A percentile compares a stretch with the other conserved stretches of the same genome.
These are phyloP conservation scores for Rhizoclosmatium globosum DNA, from an alignment of 192 early-diverging fungal genomes.

Conservation along the genomic window DNA sequence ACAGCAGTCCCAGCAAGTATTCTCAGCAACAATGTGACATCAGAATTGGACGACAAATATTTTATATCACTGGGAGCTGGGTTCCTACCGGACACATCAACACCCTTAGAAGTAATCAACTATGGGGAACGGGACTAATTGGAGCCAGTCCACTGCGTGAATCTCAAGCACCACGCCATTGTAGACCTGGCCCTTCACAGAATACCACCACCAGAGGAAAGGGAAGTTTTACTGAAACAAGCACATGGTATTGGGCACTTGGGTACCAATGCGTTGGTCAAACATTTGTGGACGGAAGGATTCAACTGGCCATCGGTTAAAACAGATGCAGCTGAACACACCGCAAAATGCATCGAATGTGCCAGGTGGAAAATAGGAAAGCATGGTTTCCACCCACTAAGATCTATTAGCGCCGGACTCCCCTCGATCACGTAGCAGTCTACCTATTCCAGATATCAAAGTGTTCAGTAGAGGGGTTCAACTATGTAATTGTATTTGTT, in stretches of 20 bases:
- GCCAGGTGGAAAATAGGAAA: constrained; percentile 4
- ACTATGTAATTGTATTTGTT: constrained; percentile 4
- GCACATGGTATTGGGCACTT: neutral
- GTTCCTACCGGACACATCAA: neutral
- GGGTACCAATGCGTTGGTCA: neutral
- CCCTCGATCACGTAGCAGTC: neutral
- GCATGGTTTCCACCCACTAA: neutral
- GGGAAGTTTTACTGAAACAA: neutral
- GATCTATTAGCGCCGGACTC: neutral
- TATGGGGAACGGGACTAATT: no score
- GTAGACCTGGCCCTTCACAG: neutral
- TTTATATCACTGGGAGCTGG: neutral
- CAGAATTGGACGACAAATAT: neutral
- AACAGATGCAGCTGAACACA: neutral
- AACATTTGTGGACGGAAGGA: neutral
- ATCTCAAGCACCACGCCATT: neutral
- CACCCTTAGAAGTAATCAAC: neutral
- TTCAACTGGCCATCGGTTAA: neutral
- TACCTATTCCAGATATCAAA: neutral
- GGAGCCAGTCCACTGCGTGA: neutral
- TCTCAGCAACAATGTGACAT: neutral
- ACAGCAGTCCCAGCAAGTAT: neutral
- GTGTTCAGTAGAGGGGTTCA: neutral
- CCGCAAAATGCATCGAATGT: constrained; percentile 1
- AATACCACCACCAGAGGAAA: neutral